Percentiles rank a stretch among this genome's conserved stretches.
phyloP scores from a whole-genome alignment of 2,329 filamentous ascomycete genomes.

The Endoconidiophora polonica region DNA sequence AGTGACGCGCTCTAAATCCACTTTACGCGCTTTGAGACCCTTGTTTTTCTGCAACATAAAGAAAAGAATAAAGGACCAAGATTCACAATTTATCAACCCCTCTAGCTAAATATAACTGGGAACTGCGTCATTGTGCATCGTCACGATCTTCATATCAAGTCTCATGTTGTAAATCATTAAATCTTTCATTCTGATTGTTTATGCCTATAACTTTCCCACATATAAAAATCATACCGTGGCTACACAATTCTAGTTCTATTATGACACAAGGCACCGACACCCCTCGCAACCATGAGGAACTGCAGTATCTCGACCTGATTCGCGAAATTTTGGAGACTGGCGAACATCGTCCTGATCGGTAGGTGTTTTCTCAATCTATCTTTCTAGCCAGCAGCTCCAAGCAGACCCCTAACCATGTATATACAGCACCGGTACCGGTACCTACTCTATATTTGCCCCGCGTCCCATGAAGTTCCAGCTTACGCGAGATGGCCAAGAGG shows the following conservation, averaged over 20 bases:
- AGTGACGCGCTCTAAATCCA: conserved; percentile 9
- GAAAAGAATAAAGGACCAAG: neutral
- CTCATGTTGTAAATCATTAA: neutral
- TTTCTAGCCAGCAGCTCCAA: neutral
- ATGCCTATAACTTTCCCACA: no score
- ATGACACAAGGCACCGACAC: conserved; percentile 9
- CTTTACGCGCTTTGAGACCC: conserved; percentile 6
- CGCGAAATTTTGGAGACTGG: conserved; percentile 66
- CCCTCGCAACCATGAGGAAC: conserved; percentile 53
- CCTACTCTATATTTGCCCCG: conserved; percentile 75
- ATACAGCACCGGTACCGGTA: conserved; percentile 79
- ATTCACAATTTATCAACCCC: neutral
- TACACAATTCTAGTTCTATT: neutral
- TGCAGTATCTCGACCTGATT: conserved; percentile 85
- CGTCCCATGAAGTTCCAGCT: conserved; percentile 75
- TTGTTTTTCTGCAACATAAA: neutral
- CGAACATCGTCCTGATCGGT: conserved; percentile 80
- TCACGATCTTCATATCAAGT: neutral
- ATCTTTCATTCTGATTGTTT: neutral
- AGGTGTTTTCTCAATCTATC: conserved; percentile 14
- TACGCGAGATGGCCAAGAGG: conserved; percentile 40
- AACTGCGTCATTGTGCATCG: conserved; percentile 1
- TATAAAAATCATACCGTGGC: neutral
- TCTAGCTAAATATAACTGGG: neutral
- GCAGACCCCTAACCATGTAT: neutral